Evolutionary conservation across 768 basidiomycete genomes (phyloP).

Genomic region (Russula earlei): DNA sequence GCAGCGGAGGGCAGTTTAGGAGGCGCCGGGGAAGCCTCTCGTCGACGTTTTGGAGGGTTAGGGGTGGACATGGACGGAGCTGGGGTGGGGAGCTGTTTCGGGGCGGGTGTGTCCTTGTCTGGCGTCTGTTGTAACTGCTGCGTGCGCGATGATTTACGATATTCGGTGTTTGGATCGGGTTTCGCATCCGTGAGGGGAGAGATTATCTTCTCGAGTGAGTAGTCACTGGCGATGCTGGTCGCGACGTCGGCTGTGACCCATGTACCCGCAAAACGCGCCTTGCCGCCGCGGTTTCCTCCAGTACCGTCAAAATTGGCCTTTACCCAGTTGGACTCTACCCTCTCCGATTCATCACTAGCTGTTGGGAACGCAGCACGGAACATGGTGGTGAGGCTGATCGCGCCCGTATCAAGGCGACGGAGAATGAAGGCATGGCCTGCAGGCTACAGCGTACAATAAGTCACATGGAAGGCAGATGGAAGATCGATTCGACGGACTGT

Average conservation of each 20-base stretch:
- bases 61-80: constrained; percentile 30
- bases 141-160: constrained; percentile 58
- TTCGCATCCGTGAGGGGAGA: constrained; percentile 55
- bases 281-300: constrained; percentile 53
- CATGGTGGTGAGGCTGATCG: constrained; percentile 91
- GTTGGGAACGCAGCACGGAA: constrained; percentile 89
- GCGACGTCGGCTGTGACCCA: constrained; percentile 73
- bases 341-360: constrained; percentile 69
- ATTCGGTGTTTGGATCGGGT: constrained; percentile 71
- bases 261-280: constrained; percentile 78
- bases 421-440: constrained; percentile 88
- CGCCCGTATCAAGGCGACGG: constrained; percentile 86
- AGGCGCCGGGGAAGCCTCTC: constrained; percentile 60
- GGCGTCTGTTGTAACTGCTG: constrained; percentile 26
- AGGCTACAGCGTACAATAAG: constrained; percentile 36
- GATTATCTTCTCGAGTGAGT: constrained; percentile 53
- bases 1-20: constrained; percentile 30
- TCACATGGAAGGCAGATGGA: constrained; percentile 16
- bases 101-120: constrained; percentile 10
- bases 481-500: constrained; percentile 35
- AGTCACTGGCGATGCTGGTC: constrained; percentile 54
- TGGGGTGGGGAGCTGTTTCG: constrained; percentile 27
- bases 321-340: constrained; percentile 74
- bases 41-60: constrained; percentile 31
- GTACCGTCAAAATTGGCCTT: constrained; percentile 65